These are phyloP conservation scores for Xylaria sp. DNA, from an alignment of 2,329 filamentous ascomycete genomes.

Conservation along the genomic window DNA sequence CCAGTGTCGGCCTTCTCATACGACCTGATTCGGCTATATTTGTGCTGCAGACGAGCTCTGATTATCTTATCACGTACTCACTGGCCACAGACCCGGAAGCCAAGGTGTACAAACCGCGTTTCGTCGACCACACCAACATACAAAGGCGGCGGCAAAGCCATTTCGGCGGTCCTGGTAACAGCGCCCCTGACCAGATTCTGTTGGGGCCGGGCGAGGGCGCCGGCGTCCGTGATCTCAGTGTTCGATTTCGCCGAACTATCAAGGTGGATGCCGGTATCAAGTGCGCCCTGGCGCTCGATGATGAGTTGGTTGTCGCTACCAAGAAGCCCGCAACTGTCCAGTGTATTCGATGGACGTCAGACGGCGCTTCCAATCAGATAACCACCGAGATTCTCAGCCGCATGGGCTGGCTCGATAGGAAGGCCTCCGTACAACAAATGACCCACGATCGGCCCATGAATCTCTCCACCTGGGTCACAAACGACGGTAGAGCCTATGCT, in stretches of 20 bases:
- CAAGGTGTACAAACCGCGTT: slow-evolving; percentile 85
- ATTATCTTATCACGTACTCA: slow-evolving; percentile 94
- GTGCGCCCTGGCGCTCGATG: slow-evolving; percentile 86
- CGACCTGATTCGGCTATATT: slow-evolving; percentile 92
- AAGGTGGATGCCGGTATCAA: slow-evolving; percentile 96
- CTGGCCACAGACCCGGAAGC: slow-evolving; percentile 85
- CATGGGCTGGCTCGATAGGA: slow-evolving; percentile 87
- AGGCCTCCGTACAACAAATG: slow-evolving; percentile 81
- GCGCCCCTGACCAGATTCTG: slow-evolving; percentile 69
- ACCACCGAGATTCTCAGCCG: slow-evolving; percentile 89
- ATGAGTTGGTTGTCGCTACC: slow-evolving; percentile 92
- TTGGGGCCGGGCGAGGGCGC: slow-evolving; percentile 84
- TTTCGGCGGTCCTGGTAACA: slow-evolving; percentile 64
- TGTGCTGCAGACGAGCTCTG: slow-evolving; percentile 85
- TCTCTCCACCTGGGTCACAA: slow-evolving; percentile 89
- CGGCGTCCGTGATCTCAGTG: slow-evolving; percentile 84
- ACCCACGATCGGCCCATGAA: slow-evolving; percentile 97
- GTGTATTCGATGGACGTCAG: slow-evolving; percentile 93
- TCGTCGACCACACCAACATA: slow-evolving; percentile 73
- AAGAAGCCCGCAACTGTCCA: slow-evolving; percentile 93
- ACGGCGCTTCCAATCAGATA: slow-evolving; percentile 83
- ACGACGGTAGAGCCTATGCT: slow-evolving; percentile 87
- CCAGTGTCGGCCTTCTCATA: slow-evolving; percentile 84
- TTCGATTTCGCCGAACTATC: slow-evolving; percentile 97
- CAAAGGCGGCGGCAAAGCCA: slow-evolving; percentile 71